Evolutionary conservation across 2,329 filamentous ascomycete species (phyloP).

Genomic region (Thielaviopsis populi): DNA sequence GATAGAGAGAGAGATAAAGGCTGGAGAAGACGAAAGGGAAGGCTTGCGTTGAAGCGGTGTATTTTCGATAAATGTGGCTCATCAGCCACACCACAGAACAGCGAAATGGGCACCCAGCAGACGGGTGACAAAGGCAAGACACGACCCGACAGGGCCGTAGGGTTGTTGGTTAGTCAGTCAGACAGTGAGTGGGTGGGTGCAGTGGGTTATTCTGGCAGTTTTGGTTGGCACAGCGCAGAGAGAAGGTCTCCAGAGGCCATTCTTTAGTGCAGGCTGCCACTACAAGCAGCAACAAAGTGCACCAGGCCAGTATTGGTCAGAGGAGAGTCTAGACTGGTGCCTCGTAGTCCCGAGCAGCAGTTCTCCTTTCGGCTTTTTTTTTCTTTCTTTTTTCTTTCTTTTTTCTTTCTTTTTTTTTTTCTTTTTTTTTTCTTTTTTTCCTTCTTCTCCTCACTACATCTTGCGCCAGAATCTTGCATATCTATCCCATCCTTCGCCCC

Average conservation of each 20-base stretch:
- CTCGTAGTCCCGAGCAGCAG: too few relatives aligned
- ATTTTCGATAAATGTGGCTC: background rate
- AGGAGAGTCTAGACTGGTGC: too few relatives aligned
- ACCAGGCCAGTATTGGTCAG: too few relatives aligned
- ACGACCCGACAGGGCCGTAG: too few relatives aligned
- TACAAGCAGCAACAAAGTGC: background rate
- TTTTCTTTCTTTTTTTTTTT: background rate
- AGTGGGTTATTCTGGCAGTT: too few relatives aligned
- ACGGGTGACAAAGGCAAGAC: background rate
- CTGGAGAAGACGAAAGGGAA: background rate
- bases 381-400: background rate
- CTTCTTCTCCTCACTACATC: background rate
- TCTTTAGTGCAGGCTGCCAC: background rate
- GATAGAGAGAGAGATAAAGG: background rate
- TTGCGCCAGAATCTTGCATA: background rate
- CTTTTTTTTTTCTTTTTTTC: too few relatives aligned
- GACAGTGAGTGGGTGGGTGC: too few relatives aligned
- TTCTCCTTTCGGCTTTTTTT: background rate
- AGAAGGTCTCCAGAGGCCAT: background rate
- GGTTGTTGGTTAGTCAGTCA: too few relatives aligned
- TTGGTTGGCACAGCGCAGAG: background rate
- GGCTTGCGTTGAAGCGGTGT: constrained; percentile 1
- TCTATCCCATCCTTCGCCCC: background rate
- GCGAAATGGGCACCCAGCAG: background rate
- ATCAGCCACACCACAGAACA: background rate